phyloP scores from a whole-genome alignment of 2,329 filamentous ascomycete genomes.

The Bipolaris sorokiniana region DNA sequence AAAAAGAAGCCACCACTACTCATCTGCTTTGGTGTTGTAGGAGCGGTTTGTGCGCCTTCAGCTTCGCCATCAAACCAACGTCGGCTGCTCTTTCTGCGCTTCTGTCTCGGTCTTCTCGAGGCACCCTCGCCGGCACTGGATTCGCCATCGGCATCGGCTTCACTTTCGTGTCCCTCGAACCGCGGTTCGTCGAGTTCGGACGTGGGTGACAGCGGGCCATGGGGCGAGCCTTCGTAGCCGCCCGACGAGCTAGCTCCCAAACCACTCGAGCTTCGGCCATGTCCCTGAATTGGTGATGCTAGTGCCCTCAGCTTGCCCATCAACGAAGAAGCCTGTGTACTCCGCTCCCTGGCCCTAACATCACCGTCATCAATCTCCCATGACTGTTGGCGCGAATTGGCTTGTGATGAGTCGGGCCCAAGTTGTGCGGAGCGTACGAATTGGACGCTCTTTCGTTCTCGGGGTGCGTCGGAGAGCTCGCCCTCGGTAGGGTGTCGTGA shows the following conservation, averaged over 20 bases:
- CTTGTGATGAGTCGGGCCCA: constrained; percentile 51
- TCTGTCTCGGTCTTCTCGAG: constrained; percentile 46
- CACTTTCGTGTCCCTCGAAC: constrained; percentile 68
- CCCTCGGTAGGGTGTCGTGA: constrained; percentile 43
- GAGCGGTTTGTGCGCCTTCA: constrained; percentile 65
- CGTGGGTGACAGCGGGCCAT: constrained; percentile 53
- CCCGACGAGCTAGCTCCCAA: constrained; percentile 50
- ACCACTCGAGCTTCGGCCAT: constrained; percentile 58
- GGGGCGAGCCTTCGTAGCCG: constrained; percentile 48
- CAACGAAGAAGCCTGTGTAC: constrained; percentile 65
- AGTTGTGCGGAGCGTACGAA: constrained; percentile 63
- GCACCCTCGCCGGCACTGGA: constrained; percentile 78
- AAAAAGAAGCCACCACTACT: constrained; percentile 55
- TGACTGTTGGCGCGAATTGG: constrained; percentile 68
- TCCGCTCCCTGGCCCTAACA: constrained; percentile 58
- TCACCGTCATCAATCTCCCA: constrained; percentile 69
- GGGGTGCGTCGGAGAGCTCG: constrained; percentile 39
- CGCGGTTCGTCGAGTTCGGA: constrained; percentile 56
- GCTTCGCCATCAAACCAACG: constrained; percentile 58
- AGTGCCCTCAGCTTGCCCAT: constrained; percentile 81
- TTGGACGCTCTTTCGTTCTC: constrained; percentile 72
- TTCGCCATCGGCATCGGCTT: constrained; percentile 79
- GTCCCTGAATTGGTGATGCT: constrained; percentile 61
- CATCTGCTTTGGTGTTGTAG: constrained; percentile 67
- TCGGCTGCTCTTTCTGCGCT: constrained; percentile 69